Conservation (phyloP, 257 asterid genomes). For the Solanum chilense region DNA sequence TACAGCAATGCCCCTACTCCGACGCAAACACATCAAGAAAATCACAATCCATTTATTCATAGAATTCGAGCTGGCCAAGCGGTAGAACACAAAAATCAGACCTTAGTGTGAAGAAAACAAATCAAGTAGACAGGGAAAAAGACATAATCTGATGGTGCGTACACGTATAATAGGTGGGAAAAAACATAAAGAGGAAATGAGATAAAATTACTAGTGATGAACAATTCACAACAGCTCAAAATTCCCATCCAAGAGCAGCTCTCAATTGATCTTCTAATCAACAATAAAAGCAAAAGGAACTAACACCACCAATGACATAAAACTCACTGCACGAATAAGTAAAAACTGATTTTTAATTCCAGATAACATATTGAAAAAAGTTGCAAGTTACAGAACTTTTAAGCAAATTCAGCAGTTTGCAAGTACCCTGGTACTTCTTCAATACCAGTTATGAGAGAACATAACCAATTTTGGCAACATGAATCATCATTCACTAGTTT, state of each 20-base stretch:
- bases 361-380: not conserved
- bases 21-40: not conserved
- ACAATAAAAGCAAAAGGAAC: not conserved
- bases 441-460: not conserved
- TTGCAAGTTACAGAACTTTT: not conserved
- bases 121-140: not conserved
- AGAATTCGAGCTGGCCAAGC: not conserved
- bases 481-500: not conserved
- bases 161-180: not conserved
- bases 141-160: not conserved
- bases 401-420: not conserved
- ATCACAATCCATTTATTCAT: not conserved
- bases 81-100: not conserved
- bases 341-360: not conserved
- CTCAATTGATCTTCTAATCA: not conserved
- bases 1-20: not conserved
- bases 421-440: not conserved
- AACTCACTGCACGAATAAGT: not conserved
- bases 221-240: not conserved
- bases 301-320: not conserved
- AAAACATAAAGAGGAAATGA: not conserved
- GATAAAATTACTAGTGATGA: not conserved
- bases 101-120: not conserved
- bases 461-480: not conserved
- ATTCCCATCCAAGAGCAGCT: not conserved